A percentile compares a stretch with the other conserved stretches of the same genome.
Evolutionary conservation across 2,329 filamentous ascomycete genomes (phyloP).

Genomic region (Beauveria pseudobassiana): DNA sequence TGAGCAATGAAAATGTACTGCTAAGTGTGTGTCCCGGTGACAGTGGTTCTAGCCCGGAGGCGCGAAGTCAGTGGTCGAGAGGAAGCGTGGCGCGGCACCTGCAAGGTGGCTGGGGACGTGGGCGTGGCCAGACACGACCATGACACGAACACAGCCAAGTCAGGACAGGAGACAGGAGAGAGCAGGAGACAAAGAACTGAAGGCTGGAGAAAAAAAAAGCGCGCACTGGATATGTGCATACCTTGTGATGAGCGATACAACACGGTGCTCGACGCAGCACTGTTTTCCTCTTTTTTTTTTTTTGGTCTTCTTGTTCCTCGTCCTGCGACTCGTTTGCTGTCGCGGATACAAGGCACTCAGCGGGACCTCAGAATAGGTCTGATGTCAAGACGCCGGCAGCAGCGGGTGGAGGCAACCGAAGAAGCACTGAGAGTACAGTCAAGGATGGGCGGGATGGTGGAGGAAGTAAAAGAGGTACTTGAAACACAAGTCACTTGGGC

Average conservation of each 20-base stretch:
- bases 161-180: not conserved
- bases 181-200: not conserved
- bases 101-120: constrained; percentile 2
- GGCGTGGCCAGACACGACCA: not conserved
- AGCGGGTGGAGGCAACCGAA: not conserved
- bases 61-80: not conserved
- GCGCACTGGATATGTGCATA: not conserved
- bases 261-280: not conserved
- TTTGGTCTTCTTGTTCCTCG: not conserved
- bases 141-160: constrained; percentile 5
- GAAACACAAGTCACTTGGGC: constrained; percentile 33
- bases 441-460: constrained; percentile 14
- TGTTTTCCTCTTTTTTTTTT: not conserved
- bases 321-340: constrained; percentile 1
- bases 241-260: not conserved
- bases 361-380: not conserved
- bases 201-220: not conserved
- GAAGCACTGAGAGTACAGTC: constrained; percentile 4
- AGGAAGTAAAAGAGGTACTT: constrained; percentile 28
- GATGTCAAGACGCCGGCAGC: not conserved
- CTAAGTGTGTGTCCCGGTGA: not conserved
- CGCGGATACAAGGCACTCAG: not conserved
- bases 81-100: not conserved
- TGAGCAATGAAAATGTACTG: not conserved
- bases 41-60: not conserved